Base-by-base conservation (phyloP, 1,284 basidiomycete genomes). In the Apiotrichum laibachii region DNA sequence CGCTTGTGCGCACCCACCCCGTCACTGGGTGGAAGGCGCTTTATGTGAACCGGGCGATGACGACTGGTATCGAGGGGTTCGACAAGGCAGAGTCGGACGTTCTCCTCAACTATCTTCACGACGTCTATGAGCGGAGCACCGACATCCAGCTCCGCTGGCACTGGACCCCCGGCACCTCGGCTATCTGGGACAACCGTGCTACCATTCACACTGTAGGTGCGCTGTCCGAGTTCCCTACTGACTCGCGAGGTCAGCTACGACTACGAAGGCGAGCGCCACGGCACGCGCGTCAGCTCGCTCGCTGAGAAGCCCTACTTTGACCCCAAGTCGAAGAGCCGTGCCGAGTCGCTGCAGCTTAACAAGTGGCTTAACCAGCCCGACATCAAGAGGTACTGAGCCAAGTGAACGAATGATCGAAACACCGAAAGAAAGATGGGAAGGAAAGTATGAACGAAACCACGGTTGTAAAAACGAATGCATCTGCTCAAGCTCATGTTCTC, bases 11-110 rank as follows among this genome's bases (percentile, higher is more conserved):
- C 26, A 69, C 67, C 12, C 59, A 66, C 61, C 66, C 67, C n/a
- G 67, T 64, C 12, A 69, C 67, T 0, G 67, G 67, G 21, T 68
- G 65, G 65, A 62, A 61, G 53, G 35, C 59, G 10, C 57, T 68
- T 11, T 68, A 37, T 22, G 85, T 88, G 66, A 88, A 89, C 72
- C 85, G 60, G 22, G 54, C 64, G 2, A 66, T 67, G 64, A 69
- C 68, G 0, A 64, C 66, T 46, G 63, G 68, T 12, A 69, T 69
- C 48, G 64, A 67, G 50, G 66, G 68, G 12, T 55, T 69, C 31
- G 68, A 69, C 60, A 43, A 67, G 57, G 45, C 56, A 39, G 66
- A 69, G 45, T 43, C 54, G 18, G 70, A 75, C 52, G 35, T 52
- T 8, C 59, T 75, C 55, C 65, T 75, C 55, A 65, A 70, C 33